phyloP scores from a whole-genome alignment of 495 filamentous ascomycete genomes.

The Hyaloscypha finlandica region DNA sequence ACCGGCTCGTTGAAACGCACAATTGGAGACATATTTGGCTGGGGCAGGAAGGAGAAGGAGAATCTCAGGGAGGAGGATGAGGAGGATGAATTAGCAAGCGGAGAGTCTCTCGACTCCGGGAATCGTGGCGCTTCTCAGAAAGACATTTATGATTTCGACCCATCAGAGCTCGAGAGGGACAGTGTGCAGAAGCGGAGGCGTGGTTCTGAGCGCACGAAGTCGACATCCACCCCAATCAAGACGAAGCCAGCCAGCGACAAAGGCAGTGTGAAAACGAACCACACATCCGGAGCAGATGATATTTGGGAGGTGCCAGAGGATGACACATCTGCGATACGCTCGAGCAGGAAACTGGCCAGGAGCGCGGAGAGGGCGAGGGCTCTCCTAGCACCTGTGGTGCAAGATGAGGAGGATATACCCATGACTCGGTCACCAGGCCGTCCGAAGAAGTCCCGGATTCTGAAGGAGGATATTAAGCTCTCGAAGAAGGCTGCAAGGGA shows the following conservation, averaged over 20 bases:
- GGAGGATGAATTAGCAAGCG: constrained; percentile 16
- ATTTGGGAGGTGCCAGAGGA: constrained; percentile 19
- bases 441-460: constrained; percentile 21
- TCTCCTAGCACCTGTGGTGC: neutral
- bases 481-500: constrained; percentile 24
- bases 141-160: constrained; percentile 10
- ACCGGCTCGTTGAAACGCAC: neutral
- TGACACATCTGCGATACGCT: neutral
- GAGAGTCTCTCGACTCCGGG: neutral
- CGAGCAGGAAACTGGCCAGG: neutral
- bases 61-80: constrained; percentile 6
- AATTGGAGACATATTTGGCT: constrained; percentile 12
- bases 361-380: constrained; percentile 11
- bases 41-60: constrained; percentile 21
- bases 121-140: neutral
- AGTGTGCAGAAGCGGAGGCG: neutral
- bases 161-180: constrained; percentile 10
- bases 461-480: constrained; percentile 24
- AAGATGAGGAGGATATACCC: neutral
- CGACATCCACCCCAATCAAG: constrained; percentile 2
- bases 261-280: neutral
- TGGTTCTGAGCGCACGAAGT: neutral
- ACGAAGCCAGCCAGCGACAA: constrained; percentile 3
- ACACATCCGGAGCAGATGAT: constrained; percentile 10
- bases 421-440: constrained; percentile 6